These are phyloP conservation scores for Albophoma yamanashiensis DNA, from an alignment of 2,329 filamentous ascomycete species.

Conservation along the genomic window DNA sequence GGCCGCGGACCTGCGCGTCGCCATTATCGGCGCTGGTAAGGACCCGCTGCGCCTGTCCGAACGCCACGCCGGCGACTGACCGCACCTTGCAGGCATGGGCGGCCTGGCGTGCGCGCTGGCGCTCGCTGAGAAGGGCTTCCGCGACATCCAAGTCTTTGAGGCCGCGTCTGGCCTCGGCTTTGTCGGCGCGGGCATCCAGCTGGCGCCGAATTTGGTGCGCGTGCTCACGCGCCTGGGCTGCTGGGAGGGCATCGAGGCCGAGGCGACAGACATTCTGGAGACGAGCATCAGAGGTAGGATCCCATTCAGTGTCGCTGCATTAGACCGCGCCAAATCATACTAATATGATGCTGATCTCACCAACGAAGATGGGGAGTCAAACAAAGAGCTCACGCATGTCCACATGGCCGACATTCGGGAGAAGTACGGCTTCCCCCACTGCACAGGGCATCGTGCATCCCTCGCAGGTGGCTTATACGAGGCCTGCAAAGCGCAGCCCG, in stretches of 20 bases:
- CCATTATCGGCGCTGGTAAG: conserved; percentile 42
- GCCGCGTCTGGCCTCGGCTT: conserved; percentile 60
- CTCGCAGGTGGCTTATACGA: conserved; percentile 60
- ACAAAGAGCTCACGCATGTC: conserved; percentile 61
- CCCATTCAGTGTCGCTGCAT: no score
- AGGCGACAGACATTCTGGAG: conserved; percentile 59
- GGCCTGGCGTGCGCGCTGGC: conserved; percentile 62
- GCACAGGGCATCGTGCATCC: conserved; percentile 67
- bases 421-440: conserved; percentile 66
- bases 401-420: conserved; percentile 55
- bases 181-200: conserved; percentile 61
- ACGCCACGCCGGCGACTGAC: not conserved
- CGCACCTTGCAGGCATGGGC: conserved; percentile 53
- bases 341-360: not conserved
- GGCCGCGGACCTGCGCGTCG: not conserved
- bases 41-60: not conserved
- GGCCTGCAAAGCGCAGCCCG: conserved; percentile 52
- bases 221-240: conserved; percentile 65
- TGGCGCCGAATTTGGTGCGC: conserved; percentile 71
- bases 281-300: conserved; percentile 58
- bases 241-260: conserved; percentile 60
- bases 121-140: conserved; percentile 67
- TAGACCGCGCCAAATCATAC: no score
- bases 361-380: conserved; percentile 49
- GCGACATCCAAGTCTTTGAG: conserved; percentile 63